Evolutionary conservation across 2,329 filamentous ascomycete species (phyloP), one percentile per base, ranked within the genome.

Genomic region (Fusarium sp.): DNA sequence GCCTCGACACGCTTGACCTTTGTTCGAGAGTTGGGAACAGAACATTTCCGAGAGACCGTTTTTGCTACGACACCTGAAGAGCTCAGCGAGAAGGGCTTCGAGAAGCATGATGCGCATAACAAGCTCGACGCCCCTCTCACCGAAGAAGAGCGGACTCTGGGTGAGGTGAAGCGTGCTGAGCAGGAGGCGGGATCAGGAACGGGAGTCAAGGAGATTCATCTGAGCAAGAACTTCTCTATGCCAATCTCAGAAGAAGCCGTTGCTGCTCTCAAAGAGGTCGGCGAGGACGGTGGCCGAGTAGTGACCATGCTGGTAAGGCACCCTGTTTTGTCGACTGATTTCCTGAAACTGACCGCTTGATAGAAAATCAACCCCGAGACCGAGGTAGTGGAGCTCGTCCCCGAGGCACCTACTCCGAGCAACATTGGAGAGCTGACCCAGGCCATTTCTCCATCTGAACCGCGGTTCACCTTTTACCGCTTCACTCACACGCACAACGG

Each of bases 401-500:
- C 83, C 54, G 80, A 83, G 57, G 83, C 86, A 5, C 82, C 84
- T 1, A 79, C 83, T 1, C 84, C 86, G 2, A 82, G 85, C 19
- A 84, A 86, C 7, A 87, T 93, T 24, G 69, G 83, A 22, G 85
- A 88, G 34, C 85, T 95, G 6, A 81, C 86, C 0, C 76, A 79
- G 6, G 80, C 81, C 22, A 93, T 97, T 65, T 91, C 91, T 7
- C 69, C 84, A 11, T 85, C 84, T 21, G 91, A 94, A 78, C 93
- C 93, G 6, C 86, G 93, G 43, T 95, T 93, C 78, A 91, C 90
- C 8, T 94, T 96, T 77, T 96, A 91, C 83, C 86, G 90, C 28
- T 92, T 89, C 78, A 82, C 79, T 14, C 86, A 91, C 75, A 85
- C 85, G 42, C 80, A 88, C 65, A 80, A 83, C 33, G 88, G 88